These are phyloP conservation scores for Aspergillus indologenus DNA, from an alignment of 495 filamentous ascomycete genomes.

Conservation along the genomic window DNA sequence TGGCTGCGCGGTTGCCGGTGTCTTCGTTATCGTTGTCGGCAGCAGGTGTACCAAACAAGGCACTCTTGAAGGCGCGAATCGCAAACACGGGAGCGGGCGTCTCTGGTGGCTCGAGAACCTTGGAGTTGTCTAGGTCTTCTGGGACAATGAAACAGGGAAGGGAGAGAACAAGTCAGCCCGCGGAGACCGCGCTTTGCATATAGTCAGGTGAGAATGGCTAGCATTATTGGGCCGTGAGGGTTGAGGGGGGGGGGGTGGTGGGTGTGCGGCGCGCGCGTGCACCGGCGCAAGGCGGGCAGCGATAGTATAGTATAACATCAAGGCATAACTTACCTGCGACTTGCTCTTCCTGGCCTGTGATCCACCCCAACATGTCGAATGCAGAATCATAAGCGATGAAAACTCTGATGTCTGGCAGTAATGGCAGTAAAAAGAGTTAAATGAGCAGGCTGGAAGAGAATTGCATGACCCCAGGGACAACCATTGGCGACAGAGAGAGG, in stretches of 20 bases:
- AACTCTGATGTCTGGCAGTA: not conserved
- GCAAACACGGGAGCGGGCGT: slow-evolving; percentile 95
- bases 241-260: not conserved
- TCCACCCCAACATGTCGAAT: slow-evolving; percentile 32
- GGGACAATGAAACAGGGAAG: not conserved
- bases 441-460: slow-evolving; percentile 11
- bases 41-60: slow-evolving; percentile 82
- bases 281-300: slow-evolving; percentile 1
- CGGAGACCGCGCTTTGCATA: slow-evolving; percentile 1
- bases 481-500: slow-evolving; percentile 18
- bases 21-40: slow-evolving; percentile 43
- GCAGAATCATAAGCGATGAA: slow-evolving; percentile 13
- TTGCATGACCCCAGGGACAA: slow-evolving; percentile 17
- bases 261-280: slow-evolving; percentile 3
- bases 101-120: slow-evolving; percentile 65
- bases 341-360: slow-evolving; percentile 26
- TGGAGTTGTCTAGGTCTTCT: slow-evolving; percentile 31
- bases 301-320: slow-evolving; percentile 15
- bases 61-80: slow-evolving; percentile 85
- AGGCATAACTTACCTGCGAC: slow-evolving; percentile 31
- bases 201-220: slow-evolving; percentile 5
- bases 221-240: slow-evolving; percentile 13
- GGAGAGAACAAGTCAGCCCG: slow-evolving; percentile 20
- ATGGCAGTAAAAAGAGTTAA: too few relatives aligned
- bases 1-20: slow-evolving; percentile 14